phyloP scores from a whole-genome alignment of 1,139 yeast genomes.

The Eremothecium cymbalariae region DNA sequence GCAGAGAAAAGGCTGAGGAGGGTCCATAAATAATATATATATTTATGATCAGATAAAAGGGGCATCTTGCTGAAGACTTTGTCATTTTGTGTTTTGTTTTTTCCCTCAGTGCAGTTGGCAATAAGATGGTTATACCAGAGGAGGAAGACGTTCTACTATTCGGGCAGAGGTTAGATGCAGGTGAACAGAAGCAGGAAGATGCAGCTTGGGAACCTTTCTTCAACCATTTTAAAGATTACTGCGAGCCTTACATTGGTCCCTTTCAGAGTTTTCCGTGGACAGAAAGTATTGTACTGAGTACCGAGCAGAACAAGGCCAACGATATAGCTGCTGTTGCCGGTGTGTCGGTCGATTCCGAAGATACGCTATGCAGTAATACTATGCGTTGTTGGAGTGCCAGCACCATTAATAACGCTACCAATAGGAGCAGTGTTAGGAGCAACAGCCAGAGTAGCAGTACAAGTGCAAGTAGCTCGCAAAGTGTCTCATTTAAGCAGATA shows the following conservation, averaged over 20 bases:
- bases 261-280: conserved; percentile 5
- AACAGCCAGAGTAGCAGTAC: not conserved
- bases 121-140: no score
- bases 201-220: not conserved
- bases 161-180: no score
- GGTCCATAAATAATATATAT: no score
- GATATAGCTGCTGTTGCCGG: not conserved
- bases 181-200: not conserved
- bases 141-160: no score
- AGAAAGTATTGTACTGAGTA: not conserved
- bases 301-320: not conserved
- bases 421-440: not conserved
- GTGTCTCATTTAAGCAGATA: no score
- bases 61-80: no score
- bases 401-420: not conserved
- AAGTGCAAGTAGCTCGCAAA: no score
- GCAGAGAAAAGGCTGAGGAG: no score
- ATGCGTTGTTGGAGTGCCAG: not conserved
- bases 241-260: conserved; percentile 2
- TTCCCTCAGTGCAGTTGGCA: no score
- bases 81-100: no score
- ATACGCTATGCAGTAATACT: not conserved
- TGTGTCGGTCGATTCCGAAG: not conserved
- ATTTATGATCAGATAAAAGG: no score
- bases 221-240: not conserved